phyloP scores from a whole-genome alignment of 805 yeast species.

The Monosporozyma servazzii region DNA sequence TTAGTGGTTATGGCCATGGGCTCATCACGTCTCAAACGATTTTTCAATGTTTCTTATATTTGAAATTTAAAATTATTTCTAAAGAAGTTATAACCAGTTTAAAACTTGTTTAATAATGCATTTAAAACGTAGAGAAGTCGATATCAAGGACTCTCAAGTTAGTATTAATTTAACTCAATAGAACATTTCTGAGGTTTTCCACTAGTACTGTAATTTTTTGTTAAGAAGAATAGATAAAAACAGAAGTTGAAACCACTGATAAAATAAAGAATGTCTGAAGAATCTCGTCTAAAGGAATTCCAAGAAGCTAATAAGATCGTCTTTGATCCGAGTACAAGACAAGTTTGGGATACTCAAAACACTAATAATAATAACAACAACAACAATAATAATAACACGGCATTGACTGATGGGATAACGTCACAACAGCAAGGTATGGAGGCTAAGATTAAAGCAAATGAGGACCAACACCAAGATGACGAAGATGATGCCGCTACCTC shows the following conservation, averaged over 20 bases:
- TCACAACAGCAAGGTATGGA: background rate
- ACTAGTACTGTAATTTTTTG: background rate
- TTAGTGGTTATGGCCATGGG: background rate
- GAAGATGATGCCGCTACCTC: slow-evolving; percentile 69
- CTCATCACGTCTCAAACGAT: background rate
- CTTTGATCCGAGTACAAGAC: slow-evolving; percentile 30
- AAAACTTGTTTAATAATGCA: too few relatives aligned
- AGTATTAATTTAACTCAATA: background rate
- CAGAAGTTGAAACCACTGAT: background rate
- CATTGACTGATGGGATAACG: background rate
- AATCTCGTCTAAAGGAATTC: slow-evolving; percentile 27
- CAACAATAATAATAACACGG: background rate
- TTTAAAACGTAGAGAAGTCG: background rate
- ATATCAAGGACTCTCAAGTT: background rate
- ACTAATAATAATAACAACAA: slow-evolving; percentile 9
- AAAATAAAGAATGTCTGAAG: slow-evolving; percentile 23
- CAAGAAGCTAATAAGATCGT: slow-evolving; percentile 29
- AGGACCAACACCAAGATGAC: slow-evolving; percentile 12
- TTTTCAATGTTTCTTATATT: background rate
- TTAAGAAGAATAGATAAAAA: background rate
- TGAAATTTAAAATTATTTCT: background rate
- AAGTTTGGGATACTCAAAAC: slow-evolving; percentile 30
- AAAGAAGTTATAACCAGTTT: background rate
- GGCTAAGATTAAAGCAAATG: background rate
- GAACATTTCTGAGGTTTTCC: background rate